Base-by-base conservation (phyloP, 1,284 basidiomycete genomes). In the Ceratobasidium sp. region DNA sequence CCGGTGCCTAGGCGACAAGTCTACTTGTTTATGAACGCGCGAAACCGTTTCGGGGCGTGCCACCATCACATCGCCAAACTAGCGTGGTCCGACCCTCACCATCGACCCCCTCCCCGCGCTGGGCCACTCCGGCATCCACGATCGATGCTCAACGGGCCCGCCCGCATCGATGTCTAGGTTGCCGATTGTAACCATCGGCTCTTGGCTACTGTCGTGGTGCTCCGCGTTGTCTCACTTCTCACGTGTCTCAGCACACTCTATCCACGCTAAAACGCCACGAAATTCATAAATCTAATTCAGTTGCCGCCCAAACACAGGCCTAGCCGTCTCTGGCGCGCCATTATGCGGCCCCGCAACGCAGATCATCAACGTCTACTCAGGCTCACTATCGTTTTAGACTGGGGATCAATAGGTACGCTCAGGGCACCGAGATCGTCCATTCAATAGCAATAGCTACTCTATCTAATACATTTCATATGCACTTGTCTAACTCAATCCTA, bases 1-100 rank as follows among this genome's bases (percentile, higher is more conserved):
- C 27, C 53, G 27, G 14, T 24, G 13, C 53, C 27, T 56, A 56
- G 34, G 53, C 53, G 29, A 56, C 53, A 56, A 56, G n/a, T 22
- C 49, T 24, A 24, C 51, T n/a, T 29, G n/a, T 53, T 53, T 53
- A 53, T 53, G 22, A 27, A 53, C 24, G 24, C 53, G 13, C 53
- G 53, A 56, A 56, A 56, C 53, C 13, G 2, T 56, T 56, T 56
- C 53, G 11, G 29, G 53, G 2, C 22, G 53, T 31, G 53, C 53
- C 53, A 56, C 53, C 53, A 56, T 56, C 53, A 56, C 27, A 56
- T 31, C 53, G 9, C 29, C 27, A 56, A 56, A 56, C 53, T 24
- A 53, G 34, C 34, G 24, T n/a, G n/a, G 49, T 22, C 49, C 49
- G 49, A 24, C 49, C 24, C 53, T 31, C 53, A 3, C 53, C 11